Evolutionary conservation across 805 yeast genomes (phyloP), one percentile per base, ranked within the genome.

Genomic region (Pichia membranifaciens): DNA sequence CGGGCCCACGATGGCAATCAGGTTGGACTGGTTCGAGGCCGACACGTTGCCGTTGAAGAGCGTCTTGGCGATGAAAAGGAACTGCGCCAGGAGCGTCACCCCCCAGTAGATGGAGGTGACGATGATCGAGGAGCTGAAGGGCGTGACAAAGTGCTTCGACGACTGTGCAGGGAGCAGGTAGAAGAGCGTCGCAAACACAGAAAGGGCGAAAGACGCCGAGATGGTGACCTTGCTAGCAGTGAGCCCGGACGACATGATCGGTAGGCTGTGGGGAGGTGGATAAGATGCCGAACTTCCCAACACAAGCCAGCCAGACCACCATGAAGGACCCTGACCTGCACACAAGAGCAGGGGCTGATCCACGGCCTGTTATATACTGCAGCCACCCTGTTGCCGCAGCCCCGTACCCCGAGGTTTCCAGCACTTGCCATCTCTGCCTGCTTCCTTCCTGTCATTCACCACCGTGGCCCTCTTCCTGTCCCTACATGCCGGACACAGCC

Each of bases 41-140:
- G 61, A 45, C 4, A 57, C 54, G 3, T 57, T 50, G 22, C 54
- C 40, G 45, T 65, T 60, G 41, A 60, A 56, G 47, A 74, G 75
- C 17, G 55, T 54, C 54, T 75, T 77, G 16, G 66, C 49, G 36
- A 78, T 68, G 55, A 76, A 81, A 33, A 69, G 57, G 33, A 75
- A 58, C 63, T 86, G 95, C 34, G 74, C 58, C 2, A 77, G 48
- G 50, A 76, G 73, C 22, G 76, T 66, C 29, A 80, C 50, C 2
- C 68, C 67, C 90, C 90, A 85, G 65, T 71, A 86, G 12, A 75
- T 62, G 38, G 78, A 62, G 2, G 73, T 62, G 15, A 79, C 68
- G 13, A 78, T 48, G 12, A 73, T 61, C 49, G 74, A 72, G 15
- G 80, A 79, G 2, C 88, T 76, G 69, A 86, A 86, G 13, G 95